These are phyloP conservation scores for Puccinia triticina DNA, from an alignment of 1,284 basidiomycete genomes.

Conservation along the genomic window DNA sequence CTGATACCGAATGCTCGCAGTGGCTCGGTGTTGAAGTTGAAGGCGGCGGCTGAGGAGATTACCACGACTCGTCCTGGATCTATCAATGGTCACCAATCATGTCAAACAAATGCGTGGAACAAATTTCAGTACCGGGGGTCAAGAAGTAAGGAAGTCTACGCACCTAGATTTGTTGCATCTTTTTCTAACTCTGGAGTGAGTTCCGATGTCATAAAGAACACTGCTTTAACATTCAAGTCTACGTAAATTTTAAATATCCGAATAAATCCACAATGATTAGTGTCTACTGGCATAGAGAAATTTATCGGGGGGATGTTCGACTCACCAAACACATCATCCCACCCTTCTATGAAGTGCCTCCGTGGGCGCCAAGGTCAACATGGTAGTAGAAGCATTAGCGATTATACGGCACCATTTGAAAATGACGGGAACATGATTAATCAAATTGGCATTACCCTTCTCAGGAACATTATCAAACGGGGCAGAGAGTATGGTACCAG, in stretches of 20 bases:
- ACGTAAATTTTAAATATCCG: background rate
- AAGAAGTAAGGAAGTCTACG: background rate
- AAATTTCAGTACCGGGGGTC: background rate
- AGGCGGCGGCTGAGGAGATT: constrained; percentile 59
- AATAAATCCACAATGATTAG: background rate
- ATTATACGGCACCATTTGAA: background rate
- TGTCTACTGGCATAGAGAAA: background rate
- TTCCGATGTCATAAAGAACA: constrained; percentile 50
- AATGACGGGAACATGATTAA: background rate
- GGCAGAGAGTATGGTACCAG: constrained; percentile 49
- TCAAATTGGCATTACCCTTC: constrained; percentile 22
- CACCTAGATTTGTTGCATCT: constrained; percentile 48
- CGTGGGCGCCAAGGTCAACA: background rate
- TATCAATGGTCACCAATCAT: background rate
- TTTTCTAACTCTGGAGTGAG: constrained; percentile 39
- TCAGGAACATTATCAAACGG: constrained; percentile 50
- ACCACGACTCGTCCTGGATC: constrained; percentile 59
- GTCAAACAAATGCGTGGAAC: background rate
- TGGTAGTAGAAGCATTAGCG: background rate
- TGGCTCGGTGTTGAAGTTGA: constrained; percentile 55
- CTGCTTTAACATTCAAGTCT: constrained; percentile 50
- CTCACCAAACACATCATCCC: constrained; percentile 47
- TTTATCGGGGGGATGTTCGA: constrained; percentile 2
- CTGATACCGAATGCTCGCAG: constrained; percentile 55
- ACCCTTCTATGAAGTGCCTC: constrained; percentile 26